Base-by-base conservation (phyloP, 2,329 filamentous ascomycete genomes). In the Rutstroemia sp. region DNA sequence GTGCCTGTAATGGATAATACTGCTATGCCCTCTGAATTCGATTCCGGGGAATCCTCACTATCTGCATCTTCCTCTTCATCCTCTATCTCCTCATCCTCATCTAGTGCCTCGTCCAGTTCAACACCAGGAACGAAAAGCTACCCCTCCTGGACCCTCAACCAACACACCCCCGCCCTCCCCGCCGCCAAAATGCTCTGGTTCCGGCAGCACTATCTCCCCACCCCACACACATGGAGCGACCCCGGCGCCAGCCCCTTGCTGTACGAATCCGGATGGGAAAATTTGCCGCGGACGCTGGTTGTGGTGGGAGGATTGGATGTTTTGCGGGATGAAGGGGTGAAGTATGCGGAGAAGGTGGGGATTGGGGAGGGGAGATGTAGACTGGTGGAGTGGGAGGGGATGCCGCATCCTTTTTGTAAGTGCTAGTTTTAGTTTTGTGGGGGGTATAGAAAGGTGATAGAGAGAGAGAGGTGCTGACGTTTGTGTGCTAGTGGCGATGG, bases 161-260 rank as follows among this genome's bases (percentile, higher is more conserved):
- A 81, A 61, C 71, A 75, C 62, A 73, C 75, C 0, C 75, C 79
- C 0, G 77, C 79, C 0, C 71, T 83, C 1, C 76, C 80, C 0
- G 78, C 79, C 0, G 69, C 70, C 3, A 82, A 83, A 67, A 83
- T 83, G 80, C 65, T 79, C 49, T 83, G 81, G 80, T 84, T 81
- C 63, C 72, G 80, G n/a, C 64, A 73, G 17, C 77, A 80, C 64
- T 83, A 83, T 67, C 72, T 84, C 2, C 79, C 79, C 0, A 69
- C 77, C 44, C 56, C 71, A 23, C 64, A 63, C 2, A 73, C 76
- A 53, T 76, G 78, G 73, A 62, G 64, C 2, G 70, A 79, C 36
- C 75, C 77, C 0, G 79, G 82, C 64, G 78, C 80, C 0, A 81
- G 77, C 48, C 78, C 78, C 2, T 64, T 83, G 48, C 71, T 83